These are phyloP conservation scores for Nemania abortiva DNA, from an alignment of 2,329 filamentous ascomycete species.

Conservation along the genomic window DNA sequence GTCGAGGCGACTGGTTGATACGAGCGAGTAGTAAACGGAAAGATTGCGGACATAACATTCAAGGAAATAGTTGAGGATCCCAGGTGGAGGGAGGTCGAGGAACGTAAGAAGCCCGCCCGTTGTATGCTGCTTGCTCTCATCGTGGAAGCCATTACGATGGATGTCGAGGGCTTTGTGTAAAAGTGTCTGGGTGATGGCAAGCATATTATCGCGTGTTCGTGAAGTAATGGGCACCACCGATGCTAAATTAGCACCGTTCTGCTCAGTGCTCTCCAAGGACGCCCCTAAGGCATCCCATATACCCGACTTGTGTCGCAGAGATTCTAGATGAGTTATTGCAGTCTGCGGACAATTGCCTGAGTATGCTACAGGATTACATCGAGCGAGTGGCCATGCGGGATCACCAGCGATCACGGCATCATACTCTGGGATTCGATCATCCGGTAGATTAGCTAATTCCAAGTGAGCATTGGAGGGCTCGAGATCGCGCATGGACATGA, in stretches of 20 bases:
- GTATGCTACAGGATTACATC: conserved; percentile 61
- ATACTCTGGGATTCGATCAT: conserved; percentile 58
- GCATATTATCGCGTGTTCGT: conserved; percentile 73
- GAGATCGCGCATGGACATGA: conserved; percentile 57
- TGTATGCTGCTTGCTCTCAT: conserved; percentile 57
- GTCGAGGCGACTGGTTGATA: conserved; percentile 70
- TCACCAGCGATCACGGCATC: conserved; percentile 62
- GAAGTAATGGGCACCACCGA: conserved; percentile 60
- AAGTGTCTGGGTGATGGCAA: conserved; percentile 78
- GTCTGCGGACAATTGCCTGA: conserved; percentile 62
- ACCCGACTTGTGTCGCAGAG: conserved; percentile 61
- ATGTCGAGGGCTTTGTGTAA: conserved; percentile 78
- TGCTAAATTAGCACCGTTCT: conserved; percentile 54
- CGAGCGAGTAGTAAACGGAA: conserved; percentile 74
- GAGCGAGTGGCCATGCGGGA: conserved; percentile 63
- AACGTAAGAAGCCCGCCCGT: conserved; percentile 69
- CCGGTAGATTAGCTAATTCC: conserved; percentile 45
- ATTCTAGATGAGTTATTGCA: conserved; percentile 64
- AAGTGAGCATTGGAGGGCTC: conserved; percentile 51
- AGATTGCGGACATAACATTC: conserved; percentile 74
- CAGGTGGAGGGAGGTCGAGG: conserved; percentile 73
- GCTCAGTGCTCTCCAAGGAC: conserved; percentile 55
- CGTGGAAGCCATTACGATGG: conserved; percentile 65
- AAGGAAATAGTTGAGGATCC: conserved; percentile 76
- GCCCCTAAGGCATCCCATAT: conserved; percentile 61